phyloP scores from a whole-genome alignment of 345 rosid genomes.

The Orychophragmus violaceus region DNA sequence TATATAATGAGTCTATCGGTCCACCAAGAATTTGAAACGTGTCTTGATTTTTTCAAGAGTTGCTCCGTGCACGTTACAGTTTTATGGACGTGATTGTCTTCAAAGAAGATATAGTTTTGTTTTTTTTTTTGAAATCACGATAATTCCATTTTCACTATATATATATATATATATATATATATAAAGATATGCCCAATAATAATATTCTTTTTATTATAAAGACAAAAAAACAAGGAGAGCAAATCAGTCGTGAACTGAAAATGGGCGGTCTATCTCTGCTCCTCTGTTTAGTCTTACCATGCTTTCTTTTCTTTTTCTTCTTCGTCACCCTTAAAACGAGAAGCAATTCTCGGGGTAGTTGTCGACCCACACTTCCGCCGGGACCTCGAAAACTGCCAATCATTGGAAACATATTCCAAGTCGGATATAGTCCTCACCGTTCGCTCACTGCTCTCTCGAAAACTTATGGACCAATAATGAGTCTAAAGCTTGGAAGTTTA shows the following conservation, averaged over 20 bases:
- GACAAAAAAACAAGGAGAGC: not conserved
- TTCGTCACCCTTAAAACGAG: not conserved
- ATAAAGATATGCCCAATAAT: not conserved
- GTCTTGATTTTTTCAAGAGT: not conserved
- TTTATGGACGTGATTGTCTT: not conserved
- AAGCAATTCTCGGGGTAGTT: not conserved
- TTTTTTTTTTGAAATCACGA: not conserved
- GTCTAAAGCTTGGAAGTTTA: slow-evolving; percentile 29
- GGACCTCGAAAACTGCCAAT: slow-evolving; percentile 32
- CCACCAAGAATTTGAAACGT: not conserved
- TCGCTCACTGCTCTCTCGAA: slow-evolving; percentile 24
- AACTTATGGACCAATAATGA: slow-evolving; percentile 40
- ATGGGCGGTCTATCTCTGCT: not conserved
- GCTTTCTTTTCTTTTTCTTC: not conserved
- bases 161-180: not conserved
- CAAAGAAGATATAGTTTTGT: not conserved
- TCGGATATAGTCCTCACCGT: slow-evolving; percentile 33
- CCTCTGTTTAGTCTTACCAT: not conserved
- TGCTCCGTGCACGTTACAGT: not conserved
- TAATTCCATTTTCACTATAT: not conserved
- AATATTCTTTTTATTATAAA: not conserved
- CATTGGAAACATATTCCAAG: slow-evolving; percentile 40
- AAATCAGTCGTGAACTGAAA: not conserved
- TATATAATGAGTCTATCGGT: not conserved
- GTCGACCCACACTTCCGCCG: slow-evolving; percentile 6